These are phyloP conservation scores for Cucumis melo DNA, from an alignment of 306 rosid genomes.

Conservation along the genomic window DNA sequence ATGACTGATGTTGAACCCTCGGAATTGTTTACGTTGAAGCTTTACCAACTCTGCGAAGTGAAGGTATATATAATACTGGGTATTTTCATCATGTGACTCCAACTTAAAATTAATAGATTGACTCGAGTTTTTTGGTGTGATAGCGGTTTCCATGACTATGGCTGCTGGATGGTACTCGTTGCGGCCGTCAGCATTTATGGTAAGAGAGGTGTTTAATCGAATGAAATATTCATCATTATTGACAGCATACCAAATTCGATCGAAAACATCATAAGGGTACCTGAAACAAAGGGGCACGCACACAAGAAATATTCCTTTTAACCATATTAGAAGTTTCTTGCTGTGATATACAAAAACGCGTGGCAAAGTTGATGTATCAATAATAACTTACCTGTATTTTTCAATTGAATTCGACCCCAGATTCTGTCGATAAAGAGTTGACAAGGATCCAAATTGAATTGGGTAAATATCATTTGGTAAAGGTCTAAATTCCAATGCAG, in stretches of 20 bases:
- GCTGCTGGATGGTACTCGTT: background rate
- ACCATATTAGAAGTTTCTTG: background rate
- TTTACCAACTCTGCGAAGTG: conserved; percentile 22
- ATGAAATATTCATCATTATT: background rate
- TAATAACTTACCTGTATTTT: conserved; percentile 18
- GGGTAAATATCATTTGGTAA: background rate
- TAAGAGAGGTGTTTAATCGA: background rate
- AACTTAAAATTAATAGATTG: background rate
- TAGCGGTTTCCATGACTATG: conserved; percentile 2
- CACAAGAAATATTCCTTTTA: background rate
- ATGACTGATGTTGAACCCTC: conserved; percentile 4
- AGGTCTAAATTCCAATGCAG: conserved; percentile 13
- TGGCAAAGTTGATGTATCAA: background rate
- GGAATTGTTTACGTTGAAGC: conserved; percentile 2
- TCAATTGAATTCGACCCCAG: background rate
- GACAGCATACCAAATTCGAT: background rate
- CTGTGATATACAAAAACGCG: background rate
- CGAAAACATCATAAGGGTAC: background rate
- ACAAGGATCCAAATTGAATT: conserved; percentile 6
- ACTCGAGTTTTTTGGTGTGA: background rate
- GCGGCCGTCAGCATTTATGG: background rate
- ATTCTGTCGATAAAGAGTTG: background rate
- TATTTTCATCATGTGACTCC: background rate
- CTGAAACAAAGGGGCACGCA: background rate
- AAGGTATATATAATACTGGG: conserved; percentile 4